Evolutionary conservation across 2,329 filamentous ascomycete species (phyloP), one percentile per base, ranked within the genome.

Genomic region (Trichoderma polysporum): DNA sequence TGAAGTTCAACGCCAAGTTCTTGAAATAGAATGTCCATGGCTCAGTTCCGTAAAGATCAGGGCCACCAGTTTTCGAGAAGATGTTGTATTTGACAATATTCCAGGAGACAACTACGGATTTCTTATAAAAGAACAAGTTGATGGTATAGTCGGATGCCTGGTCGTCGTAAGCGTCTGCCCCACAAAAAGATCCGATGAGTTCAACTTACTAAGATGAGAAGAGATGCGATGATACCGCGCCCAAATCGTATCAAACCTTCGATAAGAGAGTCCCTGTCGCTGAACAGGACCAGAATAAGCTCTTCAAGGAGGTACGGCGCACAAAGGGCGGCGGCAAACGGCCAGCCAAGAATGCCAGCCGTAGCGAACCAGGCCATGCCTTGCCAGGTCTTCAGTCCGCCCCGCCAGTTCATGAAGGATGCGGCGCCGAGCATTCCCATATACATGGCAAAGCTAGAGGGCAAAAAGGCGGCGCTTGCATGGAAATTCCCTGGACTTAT

Each of bases 61-160:
- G 95, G 0, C 94, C 95, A 35, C 89, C 91, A 0, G 87, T 86
- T 7, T 88, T 88, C 8, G 91, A 91, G 76, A 99, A 94, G 50
- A 99, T 88, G 76, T 99, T 99, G 84, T 99, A 99, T 70, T 90
- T 87, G 74, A 99, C 89, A 74, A 99, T 98, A 75, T 97, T 97
- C 84, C 93, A 91, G 0, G 93, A 89, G 7, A 97, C 92, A 45
- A 94, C 78, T 4, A 88, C 89, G 7, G 91, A 71, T 74, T 92
- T 92, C 70, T 87, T 89, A 80, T 97, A 98, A 78, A 97, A 97
- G 75, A 92, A 91, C 15, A 89, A 86, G 74, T 97, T 95, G 72
- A 96, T 81, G 6, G 82, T 79, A 6, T 90, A 83, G 75, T 97
- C 93, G 2, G 89, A 71, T 47, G 83, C 81, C 92, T 94, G 2